A percentile compares a stretch with the other conserved stretches of the same genome.
Conservation (phyloP, 768 basidiomycete species). For the Leucogyrophana mollusca region DNA sequence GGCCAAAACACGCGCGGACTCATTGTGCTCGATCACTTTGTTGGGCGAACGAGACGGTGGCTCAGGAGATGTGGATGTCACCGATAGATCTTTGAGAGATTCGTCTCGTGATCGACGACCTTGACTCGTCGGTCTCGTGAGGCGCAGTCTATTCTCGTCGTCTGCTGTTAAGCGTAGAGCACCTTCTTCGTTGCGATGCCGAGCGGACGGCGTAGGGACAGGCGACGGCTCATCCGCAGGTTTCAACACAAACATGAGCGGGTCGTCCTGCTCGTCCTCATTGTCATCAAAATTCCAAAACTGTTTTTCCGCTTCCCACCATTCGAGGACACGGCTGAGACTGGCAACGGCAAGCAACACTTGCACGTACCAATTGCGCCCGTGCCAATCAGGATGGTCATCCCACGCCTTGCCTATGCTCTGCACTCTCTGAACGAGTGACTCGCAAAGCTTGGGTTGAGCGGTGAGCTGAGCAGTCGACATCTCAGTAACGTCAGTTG, state of each 20-base stretch:
- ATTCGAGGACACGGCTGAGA: constrained; percentile 94
- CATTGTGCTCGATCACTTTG: constrained; percentile 56
- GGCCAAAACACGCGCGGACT: constrained; percentile 81
- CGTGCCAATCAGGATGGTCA: constrained; percentile 97
- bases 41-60: constrained; percentile 34
- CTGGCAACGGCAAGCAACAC: constrained; percentile 94
- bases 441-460: constrained; percentile 80
- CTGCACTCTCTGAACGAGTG: constrained; percentile 88
- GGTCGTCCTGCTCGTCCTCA: constrained; percentile 87
- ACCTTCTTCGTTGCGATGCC: constrained; percentile 29
- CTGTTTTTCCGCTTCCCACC: constrained; percentile 99
- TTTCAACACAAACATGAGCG: constrained; percentile 91
- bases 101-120: constrained; percentile 60
- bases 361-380: constrained; percentile 97
- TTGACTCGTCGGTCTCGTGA: constrained; percentile 49
- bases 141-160: constrained; percentile 40
- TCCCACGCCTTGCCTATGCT: constrained; percentile 95
- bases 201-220: constrained; percentile 39
- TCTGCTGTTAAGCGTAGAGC: constrained; percentile 35
- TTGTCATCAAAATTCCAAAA: constrained; percentile 99
- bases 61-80: constrained; percentile 37
- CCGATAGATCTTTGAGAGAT: constrained; percentile 45
- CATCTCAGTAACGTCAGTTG: constrained; percentile 92
- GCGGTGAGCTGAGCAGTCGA: constrained; percentile 82
- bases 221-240: constrained; percentile 63